Evolutionary conservation across 2,329 filamentous ascomycete genomes (phyloP), one percentile per base, ranked within the genome.

Genomic region (Xylariales sp.): DNA sequence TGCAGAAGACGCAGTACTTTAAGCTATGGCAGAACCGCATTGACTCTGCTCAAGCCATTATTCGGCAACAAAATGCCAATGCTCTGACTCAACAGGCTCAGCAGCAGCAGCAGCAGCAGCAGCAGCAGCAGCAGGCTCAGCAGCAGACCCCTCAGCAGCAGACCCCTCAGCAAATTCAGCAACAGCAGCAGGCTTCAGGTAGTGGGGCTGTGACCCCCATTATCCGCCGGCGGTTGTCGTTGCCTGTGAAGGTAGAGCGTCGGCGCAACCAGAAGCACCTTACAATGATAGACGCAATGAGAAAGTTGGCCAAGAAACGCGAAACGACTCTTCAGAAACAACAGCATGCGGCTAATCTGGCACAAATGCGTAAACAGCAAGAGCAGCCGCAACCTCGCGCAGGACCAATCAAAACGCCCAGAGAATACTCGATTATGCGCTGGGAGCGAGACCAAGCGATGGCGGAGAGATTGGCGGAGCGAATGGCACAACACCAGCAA

Each of bases 1-100:
- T 97, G 84, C 83, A 85, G 14, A 95, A 95, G 65, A 95, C 88
- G 1, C 85, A 90, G 30, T 98, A 97, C 59, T 98, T 97, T 72
- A 88, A 89, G 54, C 65, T 76, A 2, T 83, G 82, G 54, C 79
- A 77, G 46, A 65, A 63, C 8, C 66, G 80, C 19, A 80, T 83
- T 19, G 76, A 82, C 39, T 62, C 69, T 7, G 79, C 77, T 1
- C 77, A 82, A 51, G 65, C 71, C 29, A 61, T 66, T 19, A 75
- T 78, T 42, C 61, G 62, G 31, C 69, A 75, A 40, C 70, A 76
- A 33, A 75, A 76, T 39, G 69, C 76, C 40, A 63, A 68, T 18
- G 69, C 70, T 19, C 48, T 57, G 38, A 58, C 61, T 28, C 60
- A 62, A 36, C 50, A 55, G 13, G 53, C 54, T 19, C 33, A 51